These are phyloP conservation scores for Lepiota subincarnata DNA, from an alignment of 768 basidiomycete species.

Conservation along the genomic window DNA sequence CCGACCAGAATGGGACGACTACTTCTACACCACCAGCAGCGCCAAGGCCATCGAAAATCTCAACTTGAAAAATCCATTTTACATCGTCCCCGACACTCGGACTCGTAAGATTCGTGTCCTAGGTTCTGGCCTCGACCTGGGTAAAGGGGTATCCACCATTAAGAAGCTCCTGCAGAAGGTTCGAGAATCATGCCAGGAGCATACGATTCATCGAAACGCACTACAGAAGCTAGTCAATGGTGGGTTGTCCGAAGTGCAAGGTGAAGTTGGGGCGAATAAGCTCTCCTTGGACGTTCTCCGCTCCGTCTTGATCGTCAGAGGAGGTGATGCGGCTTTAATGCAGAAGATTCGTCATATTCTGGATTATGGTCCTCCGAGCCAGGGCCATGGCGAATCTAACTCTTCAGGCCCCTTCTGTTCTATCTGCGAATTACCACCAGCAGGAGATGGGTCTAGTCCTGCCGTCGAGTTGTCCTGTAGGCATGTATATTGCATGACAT, in stretches of 20 bases:
- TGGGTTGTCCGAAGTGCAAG: constrained; percentile 32
- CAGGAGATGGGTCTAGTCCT: constrained; percentile 10
- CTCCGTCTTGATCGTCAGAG: constrained; percentile 39
- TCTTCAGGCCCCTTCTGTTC: constrained; percentile 25
- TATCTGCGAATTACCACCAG: constrained; percentile 35
- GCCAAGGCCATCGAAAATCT: constrained; percentile 31
- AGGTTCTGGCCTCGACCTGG: constrained; percentile 29
- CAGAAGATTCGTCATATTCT: constrained; percentile 9
- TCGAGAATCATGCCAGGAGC: constrained; percentile 27
- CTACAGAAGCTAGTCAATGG: constrained; percentile 38
- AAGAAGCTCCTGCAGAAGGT: constrained; percentile 38
- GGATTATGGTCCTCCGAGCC: not conserved
- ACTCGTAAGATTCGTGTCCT: constrained; percentile 30
- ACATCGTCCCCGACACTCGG: constrained; percentile 30
- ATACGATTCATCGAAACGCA: constrained; percentile 28
- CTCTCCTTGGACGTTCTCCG: constrained; percentile 38
- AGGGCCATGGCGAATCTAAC: not conserved
- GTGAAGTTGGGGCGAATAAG: constrained; percentile 36
- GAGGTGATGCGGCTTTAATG: constrained; percentile 26
- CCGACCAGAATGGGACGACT: constrained; percentile 41
- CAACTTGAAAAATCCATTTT: constrained; percentile 28
- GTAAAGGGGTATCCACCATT: constrained; percentile 27
- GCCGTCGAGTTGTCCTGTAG: constrained; percentile 39
- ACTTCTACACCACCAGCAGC: constrained; percentile 41
- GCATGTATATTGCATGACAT: constrained; percentile 49